Evolutionary conservation across 2,329 filamentous ascomycete species (phyloP).

Genomic region (Trichoderma afroharzianum): DNA sequence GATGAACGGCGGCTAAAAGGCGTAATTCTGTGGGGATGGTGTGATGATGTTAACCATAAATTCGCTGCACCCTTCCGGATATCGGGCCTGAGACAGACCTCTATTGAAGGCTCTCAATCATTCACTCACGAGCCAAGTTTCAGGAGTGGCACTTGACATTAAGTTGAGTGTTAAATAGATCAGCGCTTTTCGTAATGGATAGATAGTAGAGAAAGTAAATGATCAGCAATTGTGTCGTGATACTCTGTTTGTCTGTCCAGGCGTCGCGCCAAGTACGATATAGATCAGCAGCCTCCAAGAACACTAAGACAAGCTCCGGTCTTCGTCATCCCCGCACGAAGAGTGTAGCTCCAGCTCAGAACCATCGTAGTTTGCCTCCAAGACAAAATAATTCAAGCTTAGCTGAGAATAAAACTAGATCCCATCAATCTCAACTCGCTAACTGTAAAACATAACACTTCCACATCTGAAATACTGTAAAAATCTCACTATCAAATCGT

Average conservation of each 20-base stretch:
- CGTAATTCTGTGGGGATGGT: neutral
- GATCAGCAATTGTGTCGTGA: neutral
- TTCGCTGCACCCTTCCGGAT: neutral
- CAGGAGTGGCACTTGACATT: neutral
- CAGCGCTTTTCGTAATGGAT: rapidly evolving
- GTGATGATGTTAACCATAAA: neutral
- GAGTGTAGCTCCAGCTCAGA: neutral
- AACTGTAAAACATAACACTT: neutral
- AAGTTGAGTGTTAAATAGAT: neutral
- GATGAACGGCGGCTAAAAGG: neutral
- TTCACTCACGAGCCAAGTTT: neutral
- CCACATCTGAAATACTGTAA: neutral
- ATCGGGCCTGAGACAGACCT: neutral
- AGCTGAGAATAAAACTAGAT: neutral
- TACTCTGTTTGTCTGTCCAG: neutral
- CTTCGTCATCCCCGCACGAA: neutral
- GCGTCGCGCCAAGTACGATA: neutral
- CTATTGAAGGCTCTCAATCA: neutral
- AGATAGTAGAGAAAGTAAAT: neutral
- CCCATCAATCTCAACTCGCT: neutral
- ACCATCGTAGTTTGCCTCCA: neutral
- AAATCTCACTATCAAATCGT: neutral
- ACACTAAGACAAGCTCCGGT: neutral
- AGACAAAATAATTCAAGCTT: neutral
- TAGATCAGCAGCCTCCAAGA: neutral